Conservation (phyloP, 1,284 basidiomycete species). For the Trametes hirsuta region DNA sequence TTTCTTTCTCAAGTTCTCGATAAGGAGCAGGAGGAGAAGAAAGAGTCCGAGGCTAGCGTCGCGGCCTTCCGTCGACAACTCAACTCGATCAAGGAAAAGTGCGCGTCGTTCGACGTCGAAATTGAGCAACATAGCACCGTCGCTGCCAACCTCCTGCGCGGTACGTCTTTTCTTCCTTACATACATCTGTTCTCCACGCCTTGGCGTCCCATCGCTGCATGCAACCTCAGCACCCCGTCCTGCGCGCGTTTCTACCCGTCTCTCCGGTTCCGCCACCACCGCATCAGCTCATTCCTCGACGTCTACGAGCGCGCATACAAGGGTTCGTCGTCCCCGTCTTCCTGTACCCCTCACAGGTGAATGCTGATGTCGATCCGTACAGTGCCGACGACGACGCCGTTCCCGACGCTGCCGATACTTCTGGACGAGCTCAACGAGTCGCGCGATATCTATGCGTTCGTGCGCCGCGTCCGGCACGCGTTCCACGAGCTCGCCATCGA, state of each 20-base stretch:
- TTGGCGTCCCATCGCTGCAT: too few species aligned
- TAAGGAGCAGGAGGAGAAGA: slow-evolving; percentile 69
- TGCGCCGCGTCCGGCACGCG: slow-evolving; percentile 54
- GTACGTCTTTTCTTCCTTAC: slow-evolving; percentile 39
- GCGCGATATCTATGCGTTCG: slow-evolving; percentile 64
- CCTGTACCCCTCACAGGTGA: not conserved
- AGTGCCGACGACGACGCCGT: slow-evolving; percentile 74
- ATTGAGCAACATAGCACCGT: slow-evolving; percentile 68
- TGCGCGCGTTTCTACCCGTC: not conserved
- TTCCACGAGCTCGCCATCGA: slow-evolving; percentile 36
- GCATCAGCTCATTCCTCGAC: slow-evolving; percentile 45
- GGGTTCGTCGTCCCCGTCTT: slow-evolving; percentile 49
- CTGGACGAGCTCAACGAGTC: slow-evolving; percentile 67
- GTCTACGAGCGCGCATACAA: slow-evolving; percentile 63
- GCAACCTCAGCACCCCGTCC: too few species aligned
- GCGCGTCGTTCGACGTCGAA: slow-evolving; percentile 60
- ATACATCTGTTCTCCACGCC: not conserved
- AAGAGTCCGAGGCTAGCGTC: slow-evolving; percentile 66
- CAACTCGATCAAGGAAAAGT: slow-evolving; percentile 59
- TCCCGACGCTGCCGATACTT: slow-evolving; percentile 61
- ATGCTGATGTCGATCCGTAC: not conserved
- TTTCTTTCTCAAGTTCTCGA: slow-evolving; percentile 53
- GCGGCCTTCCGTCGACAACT: slow-evolving; percentile 66
- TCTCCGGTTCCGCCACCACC: not conserved
- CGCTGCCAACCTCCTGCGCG: slow-evolving; percentile 61